Conservation (phyloP, 164 flowering plant species). For the Liquidambar formosana region DNA sequence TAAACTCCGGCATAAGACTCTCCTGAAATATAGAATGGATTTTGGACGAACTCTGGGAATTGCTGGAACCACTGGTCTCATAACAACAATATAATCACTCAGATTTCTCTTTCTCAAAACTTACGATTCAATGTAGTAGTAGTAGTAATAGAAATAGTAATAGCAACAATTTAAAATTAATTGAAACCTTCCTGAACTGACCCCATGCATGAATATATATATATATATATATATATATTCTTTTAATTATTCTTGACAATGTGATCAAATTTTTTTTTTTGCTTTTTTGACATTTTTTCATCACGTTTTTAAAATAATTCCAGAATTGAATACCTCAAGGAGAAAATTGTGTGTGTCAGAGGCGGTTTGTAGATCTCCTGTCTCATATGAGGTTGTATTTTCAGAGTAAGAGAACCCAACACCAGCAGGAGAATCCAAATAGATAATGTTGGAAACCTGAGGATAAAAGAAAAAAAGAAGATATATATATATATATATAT, state of each 20-base stretch:
- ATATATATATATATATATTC: neutral
- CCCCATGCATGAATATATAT: no score
- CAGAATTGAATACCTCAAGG: slow-evolving; percentile 35
- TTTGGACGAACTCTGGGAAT: slow-evolving; percentile 33
- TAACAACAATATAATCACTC: neutral
- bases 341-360: slow-evolving; percentile 35
- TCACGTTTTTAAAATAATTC: no score
- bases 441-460: slow-evolving; percentile 44
- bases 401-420: slow-evolving; percentile 41
- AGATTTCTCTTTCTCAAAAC: neutral
- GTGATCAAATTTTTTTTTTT: no score
- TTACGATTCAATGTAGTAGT: neutral
- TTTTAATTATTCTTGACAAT: no score
- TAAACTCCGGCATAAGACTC: slow-evolving; percentile 44
- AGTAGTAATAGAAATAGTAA: neutral
- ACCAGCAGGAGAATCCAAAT: slow-evolving; percentile 43
- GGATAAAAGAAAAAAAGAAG: no score
- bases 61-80: slow-evolving; percentile 31
- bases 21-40: slow-evolving; percentile 40
- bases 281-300: no score
- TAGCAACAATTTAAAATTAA: no score
- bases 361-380: slow-evolving; percentile 39
- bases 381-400: slow-evolving; percentile 19
- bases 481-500: no score
- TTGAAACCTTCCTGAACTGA: no score